Percentiles rank a stretch among this genome's conserved stretches.
phyloP scores from a whole-genome alignment of 73 alveolate species.

The Paramecium pentaurelia region DNA sequence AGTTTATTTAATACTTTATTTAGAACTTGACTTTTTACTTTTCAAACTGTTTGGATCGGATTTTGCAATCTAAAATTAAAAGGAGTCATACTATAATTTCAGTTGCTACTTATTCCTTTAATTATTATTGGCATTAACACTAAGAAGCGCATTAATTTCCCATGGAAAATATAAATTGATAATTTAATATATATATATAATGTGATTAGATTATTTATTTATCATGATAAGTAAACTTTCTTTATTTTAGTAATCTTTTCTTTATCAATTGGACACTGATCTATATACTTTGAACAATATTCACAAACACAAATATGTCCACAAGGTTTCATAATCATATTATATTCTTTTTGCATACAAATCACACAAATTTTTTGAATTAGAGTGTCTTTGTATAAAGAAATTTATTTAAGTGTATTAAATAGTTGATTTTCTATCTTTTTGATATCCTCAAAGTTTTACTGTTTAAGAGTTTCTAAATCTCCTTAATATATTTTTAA shows the following conservation, averaged over 20 bases:
- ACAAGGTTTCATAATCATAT: neutral
- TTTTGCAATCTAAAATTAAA: neutral
- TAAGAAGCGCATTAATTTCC: neutral
- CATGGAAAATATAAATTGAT: neutral
- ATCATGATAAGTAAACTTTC: neutral
- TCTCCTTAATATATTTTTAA: conserved; percentile 13
- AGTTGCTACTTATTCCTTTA: neutral
- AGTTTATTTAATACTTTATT: neutral
- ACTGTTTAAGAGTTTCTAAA: neutral
- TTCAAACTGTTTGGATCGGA: neutral
- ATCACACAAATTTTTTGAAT: neutral
- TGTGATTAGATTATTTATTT: neutral
- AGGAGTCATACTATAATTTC: neutral
- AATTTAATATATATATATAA: neutral
- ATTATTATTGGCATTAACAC: neutral
- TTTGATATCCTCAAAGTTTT: neutral
- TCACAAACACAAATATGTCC: conserved; percentile 37
- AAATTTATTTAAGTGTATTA: neutral
- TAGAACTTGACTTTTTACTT: neutral
- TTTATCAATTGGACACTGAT: neutral
- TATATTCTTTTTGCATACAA: neutral
- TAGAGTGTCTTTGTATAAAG: neutral
- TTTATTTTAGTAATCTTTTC: neutral
- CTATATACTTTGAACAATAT: neutral
- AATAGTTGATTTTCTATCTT: neutral